Conservation (phyloP, 441 rosid genomes). For the Lepidium campestre region DNA sequence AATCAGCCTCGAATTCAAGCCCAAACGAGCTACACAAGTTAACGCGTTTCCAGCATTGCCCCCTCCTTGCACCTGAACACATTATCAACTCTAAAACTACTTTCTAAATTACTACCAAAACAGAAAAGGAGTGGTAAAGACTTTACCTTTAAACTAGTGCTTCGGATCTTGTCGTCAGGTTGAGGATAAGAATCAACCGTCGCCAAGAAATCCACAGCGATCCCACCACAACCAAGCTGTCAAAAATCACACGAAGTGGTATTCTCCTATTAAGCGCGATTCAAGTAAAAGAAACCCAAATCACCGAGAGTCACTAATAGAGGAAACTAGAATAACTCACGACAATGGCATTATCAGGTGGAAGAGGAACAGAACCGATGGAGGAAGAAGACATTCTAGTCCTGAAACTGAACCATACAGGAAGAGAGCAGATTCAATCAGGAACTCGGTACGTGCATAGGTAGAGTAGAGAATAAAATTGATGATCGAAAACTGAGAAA, state of each 20-base stretch:
- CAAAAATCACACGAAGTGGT: constrained; percentile 6
- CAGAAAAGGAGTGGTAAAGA: neutral
- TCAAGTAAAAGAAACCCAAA: neutral
- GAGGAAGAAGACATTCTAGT: constrained; percentile 44
- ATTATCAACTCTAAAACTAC: neutral
- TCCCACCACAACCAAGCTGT: constrained; percentile 66
- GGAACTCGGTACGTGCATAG: neutral
- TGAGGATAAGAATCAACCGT: constrained; percentile 61
- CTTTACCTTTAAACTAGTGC: constrained; percentile 61
- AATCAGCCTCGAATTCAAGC: constrained; percentile 60
- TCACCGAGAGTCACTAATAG: neutral
- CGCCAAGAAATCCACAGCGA: constrained; percentile 58
- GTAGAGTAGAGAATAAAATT: neutral
- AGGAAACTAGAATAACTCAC: constrained; percentile 29
- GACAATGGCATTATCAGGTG: constrained; percentile 33
- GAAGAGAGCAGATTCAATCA: neutral
- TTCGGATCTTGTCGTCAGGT: constrained; percentile 78
- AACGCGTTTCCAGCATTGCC: constrained; percentile 77
- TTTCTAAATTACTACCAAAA: neutral
- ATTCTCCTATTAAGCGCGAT: neutral
- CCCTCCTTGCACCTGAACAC: constrained; percentile 66
- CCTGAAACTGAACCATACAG: constrained; percentile 22
- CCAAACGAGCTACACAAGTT: constrained; percentile 70
- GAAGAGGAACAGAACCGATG: constrained; percentile 31
- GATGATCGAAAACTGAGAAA: neutral